These are phyloP conservation scores for Sclerotinia nivalis DNA, from an alignment of 2,329 filamentous ascomycete species.

Conservation along the genomic window DNA sequence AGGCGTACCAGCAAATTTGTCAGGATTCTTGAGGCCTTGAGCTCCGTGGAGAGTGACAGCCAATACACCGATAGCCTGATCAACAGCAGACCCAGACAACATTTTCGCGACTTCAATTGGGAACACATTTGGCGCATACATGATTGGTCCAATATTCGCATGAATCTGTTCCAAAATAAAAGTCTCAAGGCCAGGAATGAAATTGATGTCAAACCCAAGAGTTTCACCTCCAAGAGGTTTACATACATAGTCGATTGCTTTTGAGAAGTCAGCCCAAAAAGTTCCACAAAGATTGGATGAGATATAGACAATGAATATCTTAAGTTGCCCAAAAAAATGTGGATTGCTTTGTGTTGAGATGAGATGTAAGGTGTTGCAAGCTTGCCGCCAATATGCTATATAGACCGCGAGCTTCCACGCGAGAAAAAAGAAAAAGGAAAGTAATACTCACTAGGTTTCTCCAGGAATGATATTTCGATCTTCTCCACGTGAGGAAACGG, in stretches of 20 bases:
- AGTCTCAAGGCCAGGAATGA: conserved; percentile 87
- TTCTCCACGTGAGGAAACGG: conserved; percentile 94
- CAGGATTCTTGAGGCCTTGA: conserved; percentile 88
- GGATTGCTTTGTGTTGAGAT: not conserved
- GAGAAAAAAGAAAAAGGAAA: conserved; percentile 11
- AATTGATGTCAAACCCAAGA: conserved; percentile 98
- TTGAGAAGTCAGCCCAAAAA: conserved; percentile 20
- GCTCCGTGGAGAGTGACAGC: conserved; percentile 90
- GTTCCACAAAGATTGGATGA: not conserved
- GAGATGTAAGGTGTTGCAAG: not conserved
- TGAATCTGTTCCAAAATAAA: conserved; percentile 98
- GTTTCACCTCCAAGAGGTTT: conserved; percentile 95
- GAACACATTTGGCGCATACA: conserved; percentile 97
- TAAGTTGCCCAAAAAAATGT: not conserved
- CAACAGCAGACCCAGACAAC: conserved; percentile 89
- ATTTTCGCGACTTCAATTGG: conserved; percentile 98
- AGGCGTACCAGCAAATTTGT: conserved; percentile 87
- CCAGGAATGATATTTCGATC: conserved; percentile 92
- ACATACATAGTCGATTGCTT: conserved; percentile 90
- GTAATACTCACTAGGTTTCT: conserved; percentile 56
- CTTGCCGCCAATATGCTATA: not conserved
- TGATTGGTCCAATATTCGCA: conserved; percentile 90
- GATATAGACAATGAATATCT: not conserved
- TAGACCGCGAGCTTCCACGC: too few species aligned
- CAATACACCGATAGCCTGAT: conserved; percentile 92